phyloP scores from a whole-genome alignment of 1,139 yeast species.

The Suhomyces bokatorum region DNA sequence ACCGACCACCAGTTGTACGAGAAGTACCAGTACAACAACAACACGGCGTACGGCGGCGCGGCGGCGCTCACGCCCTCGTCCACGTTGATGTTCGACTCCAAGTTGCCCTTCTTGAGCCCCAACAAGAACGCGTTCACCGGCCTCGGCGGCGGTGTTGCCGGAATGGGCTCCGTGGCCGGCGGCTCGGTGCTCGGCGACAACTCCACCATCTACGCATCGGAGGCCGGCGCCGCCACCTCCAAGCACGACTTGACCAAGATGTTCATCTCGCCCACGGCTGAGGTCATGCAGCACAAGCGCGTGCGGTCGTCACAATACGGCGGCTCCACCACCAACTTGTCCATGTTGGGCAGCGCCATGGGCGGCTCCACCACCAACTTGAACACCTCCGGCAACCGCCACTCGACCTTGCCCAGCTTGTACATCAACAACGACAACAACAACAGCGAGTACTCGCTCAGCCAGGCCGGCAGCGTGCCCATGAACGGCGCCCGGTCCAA shows the following conservation, averaged over 20 bases:
- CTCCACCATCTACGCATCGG: slow-evolving; percentile 41
- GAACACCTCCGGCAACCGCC: slow-evolving; percentile 30
- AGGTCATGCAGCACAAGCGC: slow-evolving; percentile 56
- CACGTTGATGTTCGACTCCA: slow-evolving; percentile 30
- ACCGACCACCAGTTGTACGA: slow-evolving; percentile 38
- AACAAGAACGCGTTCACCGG: slow-evolving; percentile 23
- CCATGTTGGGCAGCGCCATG: slow-evolving; percentile 23
- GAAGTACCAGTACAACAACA: slow-evolving; percentile 39
- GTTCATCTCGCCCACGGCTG: slow-evolving; percentile 81
- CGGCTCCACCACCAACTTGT: slow-evolving; percentile 27
- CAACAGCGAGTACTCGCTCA: slow-evolving; percentile 38
- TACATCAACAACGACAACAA: slow-evolving; percentile 38
- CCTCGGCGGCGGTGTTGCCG: slow-evolving; percentile 13
- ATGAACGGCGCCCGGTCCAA: slow-evolving; percentile 11
- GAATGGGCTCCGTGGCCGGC: slow-evolving; percentile 12
- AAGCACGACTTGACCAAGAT: slow-evolving; percentile 50
- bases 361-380: slow-evolving; percentile 27
- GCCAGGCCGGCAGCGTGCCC: slow-evolving; percentile 6
- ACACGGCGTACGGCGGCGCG: slow-evolving; percentile 34
- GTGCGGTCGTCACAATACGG: slow-evolving; percentile 27
- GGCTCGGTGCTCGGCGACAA: slow-evolving; percentile 39
- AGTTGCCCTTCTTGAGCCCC: slow-evolving; percentile 39
- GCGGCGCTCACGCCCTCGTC: slow-evolving; percentile 21
- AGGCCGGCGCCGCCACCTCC: slow-evolving; percentile 34
- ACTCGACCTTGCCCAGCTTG: slow-evolving; percentile 36